These are phyloP conservation scores for Diplogelasinospora grovesii DNA, from an alignment of 495 filamentous ascomycete species.

Conservation along the genomic window DNA sequence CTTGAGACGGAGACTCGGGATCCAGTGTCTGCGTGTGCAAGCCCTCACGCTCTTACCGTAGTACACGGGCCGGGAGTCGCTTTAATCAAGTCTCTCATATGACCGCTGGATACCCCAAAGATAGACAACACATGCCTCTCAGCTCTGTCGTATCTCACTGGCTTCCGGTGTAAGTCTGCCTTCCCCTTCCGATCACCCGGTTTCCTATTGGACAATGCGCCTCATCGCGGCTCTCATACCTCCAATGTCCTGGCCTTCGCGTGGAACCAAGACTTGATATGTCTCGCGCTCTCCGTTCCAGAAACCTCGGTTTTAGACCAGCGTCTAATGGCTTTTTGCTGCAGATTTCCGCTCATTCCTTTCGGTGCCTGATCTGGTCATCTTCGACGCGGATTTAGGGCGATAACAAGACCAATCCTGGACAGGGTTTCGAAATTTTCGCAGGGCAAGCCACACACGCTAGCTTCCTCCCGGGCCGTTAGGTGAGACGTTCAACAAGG, in stretches of 20 bases:
- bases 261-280: not conserved
- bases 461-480: no score
- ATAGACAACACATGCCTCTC: not conserved
- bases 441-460: conserved; percentile 7
- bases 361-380: conserved; percentile 2
- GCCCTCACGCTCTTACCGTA: no score
- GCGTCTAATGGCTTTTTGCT: conserved; percentile 5
- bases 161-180: conserved; percentile 4
- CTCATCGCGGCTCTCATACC: no score
- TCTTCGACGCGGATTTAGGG: not conserved
- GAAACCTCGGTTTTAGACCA: no score
- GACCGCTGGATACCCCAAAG: not conserved
- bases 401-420: not conserved
- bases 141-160: conserved; percentile 1
- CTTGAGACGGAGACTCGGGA: no score
- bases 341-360: not conserved
- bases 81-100: no score
- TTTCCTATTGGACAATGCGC: conserved; percentile 11
- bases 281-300: not conserved
- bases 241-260: no score
- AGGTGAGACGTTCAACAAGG: no score
- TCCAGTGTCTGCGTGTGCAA: no score
- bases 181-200: not conserved
- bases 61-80: no score
- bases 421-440: conserved; percentile 5